Conservation (phyloP, 2,329 filamentous ascomycete species). For the Monilinia aucupariae region DNA sequence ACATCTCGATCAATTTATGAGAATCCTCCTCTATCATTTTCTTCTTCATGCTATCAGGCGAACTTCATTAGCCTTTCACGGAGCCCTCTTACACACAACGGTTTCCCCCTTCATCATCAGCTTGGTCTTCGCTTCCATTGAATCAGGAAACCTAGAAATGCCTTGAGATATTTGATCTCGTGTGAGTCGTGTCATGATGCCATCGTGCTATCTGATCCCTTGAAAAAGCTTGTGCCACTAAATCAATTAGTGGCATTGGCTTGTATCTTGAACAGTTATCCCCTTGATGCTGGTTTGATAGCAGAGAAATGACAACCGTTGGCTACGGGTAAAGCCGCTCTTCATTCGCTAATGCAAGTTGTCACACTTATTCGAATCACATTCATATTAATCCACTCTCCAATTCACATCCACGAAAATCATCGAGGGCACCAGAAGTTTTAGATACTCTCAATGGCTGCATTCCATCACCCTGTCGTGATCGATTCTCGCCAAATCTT, state of each 20-base stretch:
- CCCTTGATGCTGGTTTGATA: neutral
- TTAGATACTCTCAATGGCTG: conserved; percentile 3
- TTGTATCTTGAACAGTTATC: neutral
- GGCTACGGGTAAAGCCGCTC: conserved; percentile 18
- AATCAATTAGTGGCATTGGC: neutral
- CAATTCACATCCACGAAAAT: conserved; percentile 14
- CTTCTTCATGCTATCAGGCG: neutral
- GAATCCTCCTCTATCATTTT: neutral
- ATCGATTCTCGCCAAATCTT: conserved; percentile 32
- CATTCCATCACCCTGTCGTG: conserved; percentile 16
- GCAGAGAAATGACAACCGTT: conserved; percentile 6
- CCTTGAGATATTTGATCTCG: neutral
- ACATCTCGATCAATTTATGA: neutral
- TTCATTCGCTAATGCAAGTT: conserved; percentile 15
- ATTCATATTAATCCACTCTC: conserved; percentile 3
- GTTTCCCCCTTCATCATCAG: conserved; percentile 1
- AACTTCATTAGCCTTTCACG: neutral
- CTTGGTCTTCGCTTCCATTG: neutral
- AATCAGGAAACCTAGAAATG: neutral
- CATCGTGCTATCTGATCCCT: neutral
- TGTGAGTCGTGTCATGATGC: too few relatives aligned
- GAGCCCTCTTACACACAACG: neutral
- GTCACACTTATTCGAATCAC: conserved; percentile 18
- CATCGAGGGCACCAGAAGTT: conserved; percentile 11
- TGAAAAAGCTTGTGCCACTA: neutral